These are phyloP conservation scores for Peniophora sp. DNA, from an alignment of 1,284 basidiomycete species.

Conservation along the genomic window DNA sequence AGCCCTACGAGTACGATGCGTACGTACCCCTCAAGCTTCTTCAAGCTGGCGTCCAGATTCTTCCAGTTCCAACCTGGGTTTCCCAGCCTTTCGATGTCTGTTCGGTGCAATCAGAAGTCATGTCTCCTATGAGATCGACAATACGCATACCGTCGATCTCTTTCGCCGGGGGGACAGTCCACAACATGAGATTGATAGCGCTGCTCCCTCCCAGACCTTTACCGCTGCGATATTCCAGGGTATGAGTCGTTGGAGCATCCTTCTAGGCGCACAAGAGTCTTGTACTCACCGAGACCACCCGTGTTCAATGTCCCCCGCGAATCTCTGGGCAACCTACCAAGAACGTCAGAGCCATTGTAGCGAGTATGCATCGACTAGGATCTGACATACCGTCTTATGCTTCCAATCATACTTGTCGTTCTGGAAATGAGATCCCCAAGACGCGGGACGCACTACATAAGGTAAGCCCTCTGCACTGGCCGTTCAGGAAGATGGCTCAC, in stretches of 20 bases:
- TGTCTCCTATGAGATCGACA: background rate
- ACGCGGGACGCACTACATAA: constrained; percentile 4
- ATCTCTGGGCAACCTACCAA: constrained; percentile 12
- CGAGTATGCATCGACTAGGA: background rate
- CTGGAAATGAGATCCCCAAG: constrained; percentile 11
- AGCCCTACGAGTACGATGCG: constrained; percentile 12
- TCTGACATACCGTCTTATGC: constrained; percentile 20
- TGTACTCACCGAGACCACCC: constrained; percentile 12
- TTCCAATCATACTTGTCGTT: constrained; percentile 22
- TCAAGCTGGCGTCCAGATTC: constrained; percentile 25
- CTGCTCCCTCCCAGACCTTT: constrained; percentile 23
- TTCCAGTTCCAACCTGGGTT: constrained; percentile 37
- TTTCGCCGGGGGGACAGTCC: constrained; percentile 16
- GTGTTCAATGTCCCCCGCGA: constrained; percentile 7
- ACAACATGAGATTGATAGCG: constrained; percentile 16
- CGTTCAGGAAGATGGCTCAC: constrained; percentile 7
- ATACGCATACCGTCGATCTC: constrained; percentile 16
- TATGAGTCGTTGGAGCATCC: too few relatives aligned
- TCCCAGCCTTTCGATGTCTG: constrained; percentile 24
- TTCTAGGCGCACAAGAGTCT: too few relatives aligned
- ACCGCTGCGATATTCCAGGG: constrained; percentile 9
- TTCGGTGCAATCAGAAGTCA: constrained; percentile 10
- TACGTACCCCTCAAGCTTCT: constrained; percentile 23
- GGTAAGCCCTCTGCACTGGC: background rate
- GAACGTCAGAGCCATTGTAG: too few relatives aligned